Percentiles rank a stretch among this genome's conserved stretches.
These are phyloP conservation scores for Fusarium robinianum DNA, from an alignment of 2,329 filamentous ascomycete genomes.

Conservation along the genomic window DNA sequence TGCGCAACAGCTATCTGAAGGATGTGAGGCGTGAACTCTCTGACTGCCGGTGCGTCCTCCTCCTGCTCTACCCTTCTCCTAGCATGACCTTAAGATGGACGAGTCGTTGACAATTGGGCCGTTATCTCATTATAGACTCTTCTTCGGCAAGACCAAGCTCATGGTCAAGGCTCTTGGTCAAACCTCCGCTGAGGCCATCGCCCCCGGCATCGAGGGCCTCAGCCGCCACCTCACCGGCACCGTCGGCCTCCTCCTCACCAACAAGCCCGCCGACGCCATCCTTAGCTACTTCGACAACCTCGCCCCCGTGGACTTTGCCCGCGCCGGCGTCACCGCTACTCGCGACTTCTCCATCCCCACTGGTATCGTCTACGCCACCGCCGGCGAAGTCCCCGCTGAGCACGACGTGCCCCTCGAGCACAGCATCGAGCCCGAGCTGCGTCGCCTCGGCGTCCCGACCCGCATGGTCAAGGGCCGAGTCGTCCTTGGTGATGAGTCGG, in stretches of 20 bases:
- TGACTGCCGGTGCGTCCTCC: slow-evolving; percentile 72
- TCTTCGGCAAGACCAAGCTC: slow-evolving; percentile 99
- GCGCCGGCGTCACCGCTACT: slow-evolving; percentile 77
- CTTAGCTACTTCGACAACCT: slow-evolving; percentile 73
- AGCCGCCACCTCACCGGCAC: slow-evolving; percentile 73
- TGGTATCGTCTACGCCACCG: slow-evolving; percentile 80
- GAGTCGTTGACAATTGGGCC: too few relatives aligned
- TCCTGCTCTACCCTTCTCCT: not conserved
- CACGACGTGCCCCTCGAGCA: slow-evolving; percentile 88
- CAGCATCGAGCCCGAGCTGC: slow-evolving; percentile 86
- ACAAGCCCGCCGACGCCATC: slow-evolving; percentile 70
- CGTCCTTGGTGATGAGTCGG: slow-evolving; percentile 64
- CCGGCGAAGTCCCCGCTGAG: slow-evolving; percentile 76
- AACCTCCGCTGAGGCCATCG: slow-evolving; percentile 76
- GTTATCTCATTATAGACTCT: slow-evolving; percentile 63
- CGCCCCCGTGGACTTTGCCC: slow-evolving; percentile 83
- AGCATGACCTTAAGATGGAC: too few relatives aligned
- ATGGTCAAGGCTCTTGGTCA: slow-evolving; percentile 93
- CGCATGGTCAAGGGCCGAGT: slow-evolving; percentile 88
- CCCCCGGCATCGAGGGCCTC: slow-evolving; percentile 75
- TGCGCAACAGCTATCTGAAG: slow-evolving; percentile 97
- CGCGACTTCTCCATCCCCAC: slow-evolving; percentile 80
- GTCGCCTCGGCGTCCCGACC: slow-evolving; percentile 88
- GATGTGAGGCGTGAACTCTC: slow-evolving; percentile 82
- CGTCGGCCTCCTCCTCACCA: slow-evolving; percentile 89